Evolutionary conservation across 2,329 filamentous ascomycete genomes (phyloP).

Genomic region (Fusarium sulawesiense): DNA sequence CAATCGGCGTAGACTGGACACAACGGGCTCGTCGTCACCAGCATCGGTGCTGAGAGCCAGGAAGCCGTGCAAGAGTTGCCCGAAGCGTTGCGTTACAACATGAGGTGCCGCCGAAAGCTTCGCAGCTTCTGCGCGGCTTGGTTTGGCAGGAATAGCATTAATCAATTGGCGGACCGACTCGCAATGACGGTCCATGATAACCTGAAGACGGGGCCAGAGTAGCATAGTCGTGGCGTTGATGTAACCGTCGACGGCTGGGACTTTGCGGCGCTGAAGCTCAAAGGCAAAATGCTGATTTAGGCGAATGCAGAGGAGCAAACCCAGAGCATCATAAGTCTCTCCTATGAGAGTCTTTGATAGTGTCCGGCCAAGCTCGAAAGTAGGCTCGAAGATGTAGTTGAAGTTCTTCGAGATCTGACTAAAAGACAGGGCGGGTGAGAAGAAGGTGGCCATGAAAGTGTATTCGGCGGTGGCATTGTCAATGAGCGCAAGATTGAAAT

Average conservation of each 20-base stretch:
- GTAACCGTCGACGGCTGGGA: conserved; percentile 89
- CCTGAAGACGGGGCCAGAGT: conserved; percentile 94
- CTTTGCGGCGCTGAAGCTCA: conserved; percentile 88
- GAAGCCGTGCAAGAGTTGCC: conserved; percentile 88
- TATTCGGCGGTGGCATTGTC: conserved; percentile 97
- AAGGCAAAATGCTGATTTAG: conserved; percentile 96
- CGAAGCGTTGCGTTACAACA: conserved; percentile 93
- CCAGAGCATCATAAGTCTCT: conserved; percentile 84
- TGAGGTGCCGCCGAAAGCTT: conserved; percentile 85
- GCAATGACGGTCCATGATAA: conserved; percentile 92
- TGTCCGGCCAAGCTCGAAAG: conserved; percentile 82
- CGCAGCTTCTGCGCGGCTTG: conserved; percentile 61
- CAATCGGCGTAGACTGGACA: conserved; percentile 80
- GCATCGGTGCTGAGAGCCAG: conserved; percentile 86
- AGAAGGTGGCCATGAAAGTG: conserved; percentile 91
- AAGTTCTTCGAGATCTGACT: conserved; percentile 85
- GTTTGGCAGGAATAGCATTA: conserved; percentile 62
- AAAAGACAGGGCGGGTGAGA: conserved; percentile 80
- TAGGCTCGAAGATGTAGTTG: conserved; percentile 87
- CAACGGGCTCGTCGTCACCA: conserved; percentile 93
- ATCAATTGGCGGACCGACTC: conserved; percentile 80
- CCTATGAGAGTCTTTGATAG: conserved; percentile 82
- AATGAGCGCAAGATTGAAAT: conserved; percentile 92
- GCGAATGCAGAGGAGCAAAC: conserved; percentile 89
- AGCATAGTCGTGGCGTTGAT: conserved; percentile 96